Evolutionary conservation across 495 filamentous ascomycete species (phyloP).

Genomic region (Podospora pseudoanserina): DNA sequence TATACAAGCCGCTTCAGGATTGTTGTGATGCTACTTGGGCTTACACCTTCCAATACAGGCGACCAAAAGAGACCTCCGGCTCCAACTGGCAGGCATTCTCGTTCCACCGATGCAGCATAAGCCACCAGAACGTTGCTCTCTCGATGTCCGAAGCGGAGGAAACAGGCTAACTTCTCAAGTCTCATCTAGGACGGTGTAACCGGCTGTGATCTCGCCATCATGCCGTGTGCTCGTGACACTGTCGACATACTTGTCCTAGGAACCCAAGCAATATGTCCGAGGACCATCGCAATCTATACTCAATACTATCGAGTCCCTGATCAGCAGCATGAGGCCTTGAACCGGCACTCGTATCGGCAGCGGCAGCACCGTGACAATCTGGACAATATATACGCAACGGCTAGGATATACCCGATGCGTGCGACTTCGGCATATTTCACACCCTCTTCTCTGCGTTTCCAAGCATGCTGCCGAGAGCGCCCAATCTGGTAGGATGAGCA

Average conservation of each 20-base stretch:
- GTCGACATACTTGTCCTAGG: neutral
- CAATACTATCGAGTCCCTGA: neutral
- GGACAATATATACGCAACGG: slow-evolving; percentile 13
- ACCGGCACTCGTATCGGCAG: slow-evolving; percentile 8
- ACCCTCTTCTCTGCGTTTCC: neutral
- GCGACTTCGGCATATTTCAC: slow-evolving; percentile 13
- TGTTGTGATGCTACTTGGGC: neutral
- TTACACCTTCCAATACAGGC: neutral
- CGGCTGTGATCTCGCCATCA: slow-evolving; percentile 1
- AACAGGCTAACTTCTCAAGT: too few species aligned
- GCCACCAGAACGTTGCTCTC: too few species aligned
- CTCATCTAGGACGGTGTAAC: neutral
- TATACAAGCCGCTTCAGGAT: neutral
- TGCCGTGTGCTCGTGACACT: neutral
- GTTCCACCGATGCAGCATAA: neutral
- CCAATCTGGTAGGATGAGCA: neutral
- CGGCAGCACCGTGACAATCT: slow-evolving; percentile 11
- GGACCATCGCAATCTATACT: neutral
- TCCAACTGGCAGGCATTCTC: neutral
- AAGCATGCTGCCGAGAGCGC: neutral
- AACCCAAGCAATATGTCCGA: neutral
- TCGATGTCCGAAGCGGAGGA: too few species aligned
- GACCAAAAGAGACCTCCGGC: neutral
- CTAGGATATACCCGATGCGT: slow-evolving; percentile 6
- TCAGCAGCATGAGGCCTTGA: neutral